Base-by-base conservation (phyloP, 2,329 filamentous ascomycete genomes). In the Colletotrichum sojae region DNA sequence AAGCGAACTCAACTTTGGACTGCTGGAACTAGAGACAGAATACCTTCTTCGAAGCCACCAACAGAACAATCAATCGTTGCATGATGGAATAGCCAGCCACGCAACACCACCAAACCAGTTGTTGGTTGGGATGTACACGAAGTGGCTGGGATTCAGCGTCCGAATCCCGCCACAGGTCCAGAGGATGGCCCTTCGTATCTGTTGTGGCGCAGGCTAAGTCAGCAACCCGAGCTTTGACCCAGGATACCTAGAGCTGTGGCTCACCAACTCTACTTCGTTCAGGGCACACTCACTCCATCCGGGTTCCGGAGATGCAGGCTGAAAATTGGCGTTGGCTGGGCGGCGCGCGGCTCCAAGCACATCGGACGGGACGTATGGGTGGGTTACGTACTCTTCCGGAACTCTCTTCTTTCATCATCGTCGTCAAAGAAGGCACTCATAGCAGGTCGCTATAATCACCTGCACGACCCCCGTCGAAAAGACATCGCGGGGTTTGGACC, bases 381-480 rank as follows among this genome's bases (percentile, higher is more conserved):
- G 55, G 46, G 51, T 67, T 69, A 67, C 62, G 67, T 69, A 39
- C 39, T 45, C 45, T 51, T 25, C 51, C 43, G 31, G 55, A 69
- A 67, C 62, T 69, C 51, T 69, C 62, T 69, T 56, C 55, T 39
- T 69, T 61, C 67, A 69, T 69, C 66, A 31, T 31, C 20, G 27
- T 4, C 52, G n/a, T 57, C 54, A 57, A 57, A 25, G 54, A 16
- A 15, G 31, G 22, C 36, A 12, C 22, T 49, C 39, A 31, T 46
- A 22, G n/a, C 16, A 49, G 18, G 36, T 20, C 46, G 46, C 46
- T 20, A 5, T 18, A 20, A 13, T 31, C 16, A 39, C 18, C 43
- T 40, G 45, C n/a, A 15, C 55, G 25, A 52, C 43, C 43, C 12
- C 16, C 16, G 25, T 18, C 60, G 12, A 31, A 40, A 16, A 25